Evolutionary conservation across 345 rosid genomes (phyloP), one percentile per base, ranked within the genome.

Genomic region (Lepidium africanum): DNA sequence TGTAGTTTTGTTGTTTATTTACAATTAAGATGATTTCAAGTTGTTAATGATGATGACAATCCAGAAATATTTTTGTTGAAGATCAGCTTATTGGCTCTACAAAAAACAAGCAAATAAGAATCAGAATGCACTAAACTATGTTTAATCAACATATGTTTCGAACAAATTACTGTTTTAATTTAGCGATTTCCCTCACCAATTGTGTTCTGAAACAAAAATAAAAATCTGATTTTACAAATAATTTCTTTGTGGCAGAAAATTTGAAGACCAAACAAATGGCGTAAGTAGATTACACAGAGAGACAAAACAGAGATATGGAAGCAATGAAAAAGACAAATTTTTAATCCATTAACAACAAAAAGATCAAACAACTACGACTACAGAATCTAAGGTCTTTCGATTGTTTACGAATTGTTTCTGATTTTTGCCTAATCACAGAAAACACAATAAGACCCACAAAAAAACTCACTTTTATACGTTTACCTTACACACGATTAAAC

Each of bases 221-320:
- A 10, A 36, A 70, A 40, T 27, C 16, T 39, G 30, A 27, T 7
- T 5, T 48, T 60, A 17, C n/a, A 3, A 27, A 25, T 39, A 40
- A 39, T 7, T 3, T 2, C 14, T 0, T 25, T 38, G 49, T 47
- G 72, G 58, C 43, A 41, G 63, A 67, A 45, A 45, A 43, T 0
- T 66, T 4, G 1, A 58, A 1, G 3, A 71, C 69, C 69, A 71
- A 46, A 52, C 75, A 70, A 70, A 62, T 71, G 63, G 47, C 63
- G 5, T 25, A 61, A 50, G 27, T 40, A 70, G 45, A 40, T 48
- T 49, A 55, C 15, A 55, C 5, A 41, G 10, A 48, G 46, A 38
- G 58, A 68, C 55, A 35, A 45, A 68, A 43, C 55, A 27, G 5
- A 45, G 27, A 57, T 14, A 57, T 67, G 45, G 11, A 67, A 45